These are phyloP conservation scores for Porphyrellus cyaneotinctus DNA, from an alignment of 768 basidiomycete species.

Conservation along the genomic window DNA sequence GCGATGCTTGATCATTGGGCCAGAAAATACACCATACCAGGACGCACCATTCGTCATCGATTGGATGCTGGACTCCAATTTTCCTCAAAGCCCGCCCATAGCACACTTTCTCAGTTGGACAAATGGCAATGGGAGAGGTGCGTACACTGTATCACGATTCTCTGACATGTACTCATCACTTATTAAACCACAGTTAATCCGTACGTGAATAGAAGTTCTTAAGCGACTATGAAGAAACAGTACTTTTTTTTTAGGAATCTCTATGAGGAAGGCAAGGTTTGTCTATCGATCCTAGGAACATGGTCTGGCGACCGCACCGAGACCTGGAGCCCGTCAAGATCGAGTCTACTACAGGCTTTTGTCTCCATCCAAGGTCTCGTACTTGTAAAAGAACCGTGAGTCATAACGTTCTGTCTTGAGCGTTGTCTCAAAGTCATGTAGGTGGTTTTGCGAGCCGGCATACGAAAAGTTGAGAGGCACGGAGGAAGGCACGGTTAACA, in stretches of 20 bases:
- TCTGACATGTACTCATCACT: not conserved
- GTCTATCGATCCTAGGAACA: slow-evolving; percentile 85
- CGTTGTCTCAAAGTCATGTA: slow-evolving; percentile 27
- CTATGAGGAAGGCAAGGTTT: slow-evolving; percentile 95
- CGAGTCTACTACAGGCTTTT: slow-evolving; percentile 85
- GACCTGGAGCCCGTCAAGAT: slow-evolving; percentile 80
- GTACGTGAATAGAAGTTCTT: slow-evolving; percentile 40
- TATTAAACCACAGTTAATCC: slow-evolving; percentile 54
- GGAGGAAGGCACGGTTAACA: slow-evolving; percentile 84
- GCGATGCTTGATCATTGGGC: slow-evolving; percentile 86
- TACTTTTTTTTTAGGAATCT: slow-evolving; percentile 54
- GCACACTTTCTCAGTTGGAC: slow-evolving; percentile 95
- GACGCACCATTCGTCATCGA: slow-evolving; percentile 95
- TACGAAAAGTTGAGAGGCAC: slow-evolving; percentile 91
- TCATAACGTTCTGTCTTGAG: slow-evolving; percentile 13
- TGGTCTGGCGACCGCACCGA: slow-evolving; percentile 90
- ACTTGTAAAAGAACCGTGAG: slow-evolving; percentile 87
- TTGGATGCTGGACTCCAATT: slow-evolving; percentile 84
- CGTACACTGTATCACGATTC: slow-evolving; percentile 1
- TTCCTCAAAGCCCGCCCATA: slow-evolving; percentile 74
- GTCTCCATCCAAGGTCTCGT: slow-evolving; percentile 94
- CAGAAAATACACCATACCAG: slow-evolving; percentile 92
- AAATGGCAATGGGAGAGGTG: slow-evolving; percentile 80
- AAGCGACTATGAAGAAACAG: not conserved
- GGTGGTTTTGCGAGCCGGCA: slow-evolving; percentile 90